These are phyloP conservation scores for Fusarium haematococcum DNA, from an alignment of 2,329 filamentous ascomycete genomes.

Conservation along the genomic window DNA sequence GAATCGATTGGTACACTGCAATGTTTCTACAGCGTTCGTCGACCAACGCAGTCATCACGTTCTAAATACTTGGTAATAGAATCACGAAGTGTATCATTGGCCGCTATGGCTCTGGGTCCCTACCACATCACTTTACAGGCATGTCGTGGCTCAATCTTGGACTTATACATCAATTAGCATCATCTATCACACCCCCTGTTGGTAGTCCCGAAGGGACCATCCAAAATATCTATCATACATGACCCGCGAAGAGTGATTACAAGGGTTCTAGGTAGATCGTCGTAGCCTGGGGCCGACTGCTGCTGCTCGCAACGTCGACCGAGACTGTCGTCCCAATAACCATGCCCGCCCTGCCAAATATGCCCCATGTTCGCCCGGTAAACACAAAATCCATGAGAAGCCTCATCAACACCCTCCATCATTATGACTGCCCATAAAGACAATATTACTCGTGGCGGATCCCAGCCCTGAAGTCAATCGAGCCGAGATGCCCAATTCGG, in stretches of 20 bases:
- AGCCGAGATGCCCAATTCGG: constrained; percentile 28
- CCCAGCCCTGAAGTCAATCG: constrained; percentile 23
- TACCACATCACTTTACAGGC: neutral
- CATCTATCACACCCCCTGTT: constrained; percentile 28
- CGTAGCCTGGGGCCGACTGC: constrained; percentile 40
- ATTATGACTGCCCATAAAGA: constrained; percentile 47
- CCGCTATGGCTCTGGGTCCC: neutral
- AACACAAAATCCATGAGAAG: constrained; percentile 45
- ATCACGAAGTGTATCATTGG: neutral
- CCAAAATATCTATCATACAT: constrained; percentile 45
- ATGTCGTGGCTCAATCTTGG: neutral
- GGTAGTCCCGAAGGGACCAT: constrained; percentile 19
- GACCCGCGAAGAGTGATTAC: constrained; percentile 46
- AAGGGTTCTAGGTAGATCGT: constrained; percentile 48
- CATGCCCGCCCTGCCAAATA: constrained; percentile 45
- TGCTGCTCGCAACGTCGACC: constrained; percentile 37
- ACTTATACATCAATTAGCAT: constrained; percentile 35
- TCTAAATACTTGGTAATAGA: neutral
- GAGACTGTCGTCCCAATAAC: constrained; percentile 45
- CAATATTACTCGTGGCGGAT: constrained; percentile 38
- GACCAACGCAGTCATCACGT: too few species aligned
- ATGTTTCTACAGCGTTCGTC: neutral
- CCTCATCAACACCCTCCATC: constrained; percentile 46
- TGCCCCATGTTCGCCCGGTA: constrained; percentile 45
- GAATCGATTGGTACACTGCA: neutral